Base-by-base conservation (phyloP, 345 rosid genomes). In the Boechera divaricarpa region DNA sequence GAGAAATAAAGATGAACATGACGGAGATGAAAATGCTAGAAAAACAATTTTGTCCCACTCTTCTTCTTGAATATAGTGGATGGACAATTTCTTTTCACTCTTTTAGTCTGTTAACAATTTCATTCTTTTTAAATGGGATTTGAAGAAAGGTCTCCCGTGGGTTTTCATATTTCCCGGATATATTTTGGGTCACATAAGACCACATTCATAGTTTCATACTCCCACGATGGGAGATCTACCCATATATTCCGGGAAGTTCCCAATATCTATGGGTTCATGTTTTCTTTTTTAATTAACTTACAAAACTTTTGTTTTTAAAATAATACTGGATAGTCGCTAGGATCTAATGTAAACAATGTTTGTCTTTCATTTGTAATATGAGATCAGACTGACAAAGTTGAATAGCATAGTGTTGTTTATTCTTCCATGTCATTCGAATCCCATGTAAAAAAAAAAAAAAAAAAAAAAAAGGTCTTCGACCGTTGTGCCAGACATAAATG, bases 171-270 rank as follows among this genome's bases (percentile, higher is more conserved):
- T 42, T 42, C 47, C 44, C 13, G 44, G 44, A 13, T 2, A 42
- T 12, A 13, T 4, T 42, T 45, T 45, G n/a, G 51, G 18, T 45
- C 51, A 47, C 53, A 7, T 48, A 48, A 7, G 53, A 48, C 53
- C 24, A 16, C 53, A 16, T 48, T 16, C 18, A 48, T 48, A 48
- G 15, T 29, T 48, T 16, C 18, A 48, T 48, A 48, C 32, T 29
- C 61, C 61, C 38, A 56, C 39, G 7, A 56, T 56, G 21, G 21
- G 61, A 56, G 60, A 29, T 55, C 18, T 12, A 29, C 38, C 38
- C 61, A 29, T 13, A 13, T n/a, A 13, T 31, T 56, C 61, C 36
- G 61, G 61, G 21, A 31, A 31, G 33, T 15, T 31, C n/a, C 61
- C 38, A 56, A 3, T 3, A 31, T 56, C 21, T 54, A 28, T 16